Percentiles rank a stretch among this genome's conserved stretches.
phyloP scores from a whole-genome alignment of 805 yeast genomes.

The Kuraishia borneana region DNA sequence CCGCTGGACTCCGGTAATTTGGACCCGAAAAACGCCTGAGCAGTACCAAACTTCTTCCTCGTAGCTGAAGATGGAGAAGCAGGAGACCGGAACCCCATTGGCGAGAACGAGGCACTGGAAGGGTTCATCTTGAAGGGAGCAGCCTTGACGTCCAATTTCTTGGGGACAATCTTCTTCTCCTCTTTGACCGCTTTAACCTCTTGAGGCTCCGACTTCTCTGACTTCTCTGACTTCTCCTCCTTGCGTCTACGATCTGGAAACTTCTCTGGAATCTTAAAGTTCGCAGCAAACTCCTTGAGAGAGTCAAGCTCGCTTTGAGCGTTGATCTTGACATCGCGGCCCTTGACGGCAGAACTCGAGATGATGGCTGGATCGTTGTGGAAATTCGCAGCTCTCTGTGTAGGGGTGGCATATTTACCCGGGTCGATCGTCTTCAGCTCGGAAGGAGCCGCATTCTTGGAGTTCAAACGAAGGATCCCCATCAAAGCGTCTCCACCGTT shows the following conservation, averaged over 20 bases:
- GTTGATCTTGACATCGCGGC: constrained; percentile 22
- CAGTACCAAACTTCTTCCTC: constrained; percentile 7
- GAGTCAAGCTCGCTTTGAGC: constrained; percentile 58
- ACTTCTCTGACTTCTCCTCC: constrained; percentile 29
- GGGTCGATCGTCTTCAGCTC: constrained; percentile 13
- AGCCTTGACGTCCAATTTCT: constrained; percentile 39
- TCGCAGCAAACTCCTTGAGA: constrained; percentile 68
- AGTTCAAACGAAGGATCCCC: constrained; percentile 14
- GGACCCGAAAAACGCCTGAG: constrained; percentile 24
- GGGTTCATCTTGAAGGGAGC: constrained; percentile 66
- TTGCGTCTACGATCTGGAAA: constrained; percentile 57
- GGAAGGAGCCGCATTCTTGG: constrained; percentile 8
- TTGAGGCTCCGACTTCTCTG: not conserved
- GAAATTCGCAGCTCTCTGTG: constrained; percentile 37
- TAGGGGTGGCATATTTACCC: constrained; percentile 44
- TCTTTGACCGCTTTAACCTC: not conserved
- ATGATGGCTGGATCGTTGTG: constrained; percentile 61
- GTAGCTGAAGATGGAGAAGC: not conserved
- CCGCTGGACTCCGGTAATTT: constrained; percentile 19
- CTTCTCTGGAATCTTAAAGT: constrained; percentile 46
- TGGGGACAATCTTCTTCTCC: constrained; percentile 16
- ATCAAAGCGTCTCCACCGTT: constrained; percentile 14
- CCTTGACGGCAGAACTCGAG: constrained; percentile 34
- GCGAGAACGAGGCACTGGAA: constrained; percentile 56
- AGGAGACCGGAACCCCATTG: constrained; percentile 13